These are phyloP conservation scores for Sphagnum contortum DNA, from an alignment of 225 moss, liverwort and hornwort genomes.

Conservation along the genomic window DNA sequence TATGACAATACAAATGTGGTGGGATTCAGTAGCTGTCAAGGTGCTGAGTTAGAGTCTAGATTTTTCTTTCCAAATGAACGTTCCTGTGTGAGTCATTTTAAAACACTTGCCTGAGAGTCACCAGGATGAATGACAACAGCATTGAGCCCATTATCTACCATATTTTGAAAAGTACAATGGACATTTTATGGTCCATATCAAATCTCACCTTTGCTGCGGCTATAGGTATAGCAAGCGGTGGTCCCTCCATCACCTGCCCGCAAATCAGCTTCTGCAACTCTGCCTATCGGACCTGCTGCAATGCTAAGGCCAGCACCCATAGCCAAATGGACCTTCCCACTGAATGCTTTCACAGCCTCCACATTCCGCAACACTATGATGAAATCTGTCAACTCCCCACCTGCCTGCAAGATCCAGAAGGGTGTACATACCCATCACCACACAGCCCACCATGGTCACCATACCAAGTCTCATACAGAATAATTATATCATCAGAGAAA, in stretches of 20 bases:
- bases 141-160: no score
- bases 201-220: slow-evolving; percentile 51
- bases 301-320: slow-evolving; percentile 62
- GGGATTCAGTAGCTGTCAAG: no score
- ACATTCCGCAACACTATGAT: slow-evolving; percentile 49
- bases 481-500: no score
- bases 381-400: slow-evolving; percentile 61
- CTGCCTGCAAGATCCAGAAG: slow-evolving; percentile 23
- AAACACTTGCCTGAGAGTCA: no score
- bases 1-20: no score
- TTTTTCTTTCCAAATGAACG: no score
- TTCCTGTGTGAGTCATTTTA: no score
- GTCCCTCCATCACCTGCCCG: slow-evolving; percentile 58
- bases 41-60: no score
- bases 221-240: slow-evolving; percentile 57
- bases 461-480: no score
- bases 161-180: no score
- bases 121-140: no score
- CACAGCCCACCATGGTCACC: not conserved
- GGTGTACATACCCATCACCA: not conserved
- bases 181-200: no score
- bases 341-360: slow-evolving; percentile 54
- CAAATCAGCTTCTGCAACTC: slow-evolving; percentile 54
- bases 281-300: slow-evolving; percentile 58
- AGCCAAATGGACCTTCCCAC: slow-evolving; percentile 52